phyloP scores from a whole-genome alignment of 345 rosid species.

The Sonneratia caseolaris region DNA sequence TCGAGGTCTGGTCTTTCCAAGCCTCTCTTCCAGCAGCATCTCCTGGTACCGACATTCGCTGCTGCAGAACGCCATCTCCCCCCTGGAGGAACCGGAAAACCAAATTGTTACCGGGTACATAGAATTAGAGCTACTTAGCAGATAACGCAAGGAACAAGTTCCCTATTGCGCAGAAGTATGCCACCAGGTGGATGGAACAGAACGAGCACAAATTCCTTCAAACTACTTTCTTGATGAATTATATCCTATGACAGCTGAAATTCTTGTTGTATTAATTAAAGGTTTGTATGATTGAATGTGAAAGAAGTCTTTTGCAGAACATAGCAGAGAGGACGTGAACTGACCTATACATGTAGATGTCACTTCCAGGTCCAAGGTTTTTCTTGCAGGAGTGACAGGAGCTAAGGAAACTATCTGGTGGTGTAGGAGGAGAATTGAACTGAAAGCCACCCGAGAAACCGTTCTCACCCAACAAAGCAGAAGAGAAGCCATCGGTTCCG shows the following conservation, averaged over 20 bases:
- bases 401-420: constrained; percentile 64
- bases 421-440: constrained; percentile 11
- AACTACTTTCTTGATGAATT: too few relatives aligned
- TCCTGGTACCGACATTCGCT: constrained; percentile 62
- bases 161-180: too few relatives aligned
- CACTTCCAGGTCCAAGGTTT: constrained; percentile 66
- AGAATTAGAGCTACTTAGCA: not conserved
- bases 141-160: too few relatives aligned
- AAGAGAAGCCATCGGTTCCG: constrained; percentile 44
- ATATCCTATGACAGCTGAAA: not conserved
- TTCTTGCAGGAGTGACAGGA: constrained; percentile 68
- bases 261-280: not conserved
- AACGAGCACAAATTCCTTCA: too few relatives aligned
- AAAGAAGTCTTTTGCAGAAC: not conserved
- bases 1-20: not conserved
- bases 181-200: too few relatives aligned
- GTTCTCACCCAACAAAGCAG: constrained; percentile 21
- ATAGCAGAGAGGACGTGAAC: not conserved
- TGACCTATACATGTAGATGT: constrained; percentile 91
- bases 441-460: constrained; percentile 17
- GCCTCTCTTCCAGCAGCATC: constrained; percentile 44
- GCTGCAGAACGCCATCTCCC: constrained; percentile 94
- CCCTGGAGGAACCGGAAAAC: constrained; percentile 26
- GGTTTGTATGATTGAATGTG: not conserved
- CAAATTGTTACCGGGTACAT: not conserved